These are phyloP conservation scores for Phytopythium kandeliae DNA, from an alignment of 352 stramenopile species.

Conservation along the genomic window DNA sequence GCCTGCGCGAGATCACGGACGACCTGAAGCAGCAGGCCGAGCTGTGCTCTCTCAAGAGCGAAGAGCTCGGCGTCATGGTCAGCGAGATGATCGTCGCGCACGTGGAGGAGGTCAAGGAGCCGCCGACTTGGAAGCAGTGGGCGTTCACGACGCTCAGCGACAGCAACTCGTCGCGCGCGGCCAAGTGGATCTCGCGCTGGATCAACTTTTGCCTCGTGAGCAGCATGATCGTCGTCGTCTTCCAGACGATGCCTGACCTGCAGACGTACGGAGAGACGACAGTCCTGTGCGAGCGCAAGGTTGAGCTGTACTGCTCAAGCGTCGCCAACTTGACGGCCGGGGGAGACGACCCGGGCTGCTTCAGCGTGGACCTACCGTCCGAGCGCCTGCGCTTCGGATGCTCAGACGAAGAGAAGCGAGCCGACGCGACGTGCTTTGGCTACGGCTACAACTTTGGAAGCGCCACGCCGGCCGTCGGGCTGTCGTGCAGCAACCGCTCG, in stretches of 20 bases:
- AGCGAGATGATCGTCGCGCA: constrained; percentile 55
- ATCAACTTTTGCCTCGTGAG: constrained; percentile 59
- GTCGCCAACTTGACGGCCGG: constrained; percentile 13
- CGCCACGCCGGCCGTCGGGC: constrained; percentile 16
- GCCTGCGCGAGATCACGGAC: constrained; percentile 41
- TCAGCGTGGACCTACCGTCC: constrained; percentile 29
- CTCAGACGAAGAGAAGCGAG: constrained; percentile 25
- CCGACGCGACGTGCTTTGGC: constrained; percentile 45
- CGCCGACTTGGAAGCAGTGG: constrained; percentile 28
- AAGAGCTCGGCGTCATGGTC: constrained; percentile 53
- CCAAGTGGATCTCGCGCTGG: constrained; percentile 41
- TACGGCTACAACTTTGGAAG: constrained; percentile 50
- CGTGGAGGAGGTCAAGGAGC: constrained; percentile 27
- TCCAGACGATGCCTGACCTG: constrained; percentile 75
- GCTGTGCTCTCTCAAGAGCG: constrained; percentile 40
- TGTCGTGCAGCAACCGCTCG: constrained; percentile 41
- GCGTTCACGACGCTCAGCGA: constrained; percentile 35
- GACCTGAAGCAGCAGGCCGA: constrained; percentile 50
- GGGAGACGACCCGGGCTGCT: constrained; percentile 56
- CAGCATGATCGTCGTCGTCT: constrained; percentile 72
- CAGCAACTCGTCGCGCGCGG: constrained; percentile 34
- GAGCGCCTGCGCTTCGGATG: constrained; percentile 44
- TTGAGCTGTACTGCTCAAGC: constrained; percentile 44
- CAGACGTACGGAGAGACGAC: constrained; percentile 65
- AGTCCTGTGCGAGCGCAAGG: constrained; percentile 49